These are phyloP conservation scores for Myochromella boudieri DNA, from an alignment of 768 basidiomycete species.

Conservation along the genomic window DNA sequence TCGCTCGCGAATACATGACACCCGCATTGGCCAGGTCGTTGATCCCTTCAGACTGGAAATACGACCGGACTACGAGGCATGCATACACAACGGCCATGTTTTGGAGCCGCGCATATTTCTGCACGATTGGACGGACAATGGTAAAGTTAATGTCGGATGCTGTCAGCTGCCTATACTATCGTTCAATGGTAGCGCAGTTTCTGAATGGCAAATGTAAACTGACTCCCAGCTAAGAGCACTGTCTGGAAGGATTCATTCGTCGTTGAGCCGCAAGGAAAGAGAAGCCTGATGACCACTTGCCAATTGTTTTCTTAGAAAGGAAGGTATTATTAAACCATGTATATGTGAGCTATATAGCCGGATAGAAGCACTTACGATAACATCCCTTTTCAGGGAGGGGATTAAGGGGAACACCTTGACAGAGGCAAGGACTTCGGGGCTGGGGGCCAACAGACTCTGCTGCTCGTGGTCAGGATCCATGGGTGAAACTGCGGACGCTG, in stretches of 20 bases:
- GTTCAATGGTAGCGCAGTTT: conserved; percentile 4
- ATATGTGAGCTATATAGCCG: not conserved
- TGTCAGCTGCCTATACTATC: conserved; percentile 62
- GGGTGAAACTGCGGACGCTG: not conserved
- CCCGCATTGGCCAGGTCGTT: conserved; percentile 76
- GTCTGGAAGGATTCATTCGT: conserved; percentile 39
- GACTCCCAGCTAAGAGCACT: conserved; percentile 80
- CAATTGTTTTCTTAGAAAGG: conserved; percentile 43
- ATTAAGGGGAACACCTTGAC: conserved; percentile 84
- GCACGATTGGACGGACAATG: conserved; percentile 73
- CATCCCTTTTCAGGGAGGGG: conserved; percentile 67
- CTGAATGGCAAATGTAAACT: conserved; percentile 27
- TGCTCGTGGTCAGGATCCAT: conserved; percentile 44
- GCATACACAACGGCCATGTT: conserved; percentile 77
- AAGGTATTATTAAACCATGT: conserved; percentile 19
- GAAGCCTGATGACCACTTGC: conserved; percentile 24
- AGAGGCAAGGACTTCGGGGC: conserved; percentile 55
- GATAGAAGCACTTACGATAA: conserved; percentile 50
- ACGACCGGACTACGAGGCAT: conserved; percentile 74
- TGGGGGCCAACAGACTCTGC: conserved; percentile 49
- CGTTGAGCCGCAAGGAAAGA: conserved; percentile 14
- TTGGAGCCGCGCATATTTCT: conserved; percentile 74
- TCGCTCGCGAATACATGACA: conserved; percentile 66
- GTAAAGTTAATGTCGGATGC: conserved; percentile 83
- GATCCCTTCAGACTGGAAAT: conserved; percentile 71